Evolutionary conservation across 805 yeast species (phyloP), one percentile per base, ranked within the genome.

Genomic region (Teunomyces lycoperdinae): DNA sequence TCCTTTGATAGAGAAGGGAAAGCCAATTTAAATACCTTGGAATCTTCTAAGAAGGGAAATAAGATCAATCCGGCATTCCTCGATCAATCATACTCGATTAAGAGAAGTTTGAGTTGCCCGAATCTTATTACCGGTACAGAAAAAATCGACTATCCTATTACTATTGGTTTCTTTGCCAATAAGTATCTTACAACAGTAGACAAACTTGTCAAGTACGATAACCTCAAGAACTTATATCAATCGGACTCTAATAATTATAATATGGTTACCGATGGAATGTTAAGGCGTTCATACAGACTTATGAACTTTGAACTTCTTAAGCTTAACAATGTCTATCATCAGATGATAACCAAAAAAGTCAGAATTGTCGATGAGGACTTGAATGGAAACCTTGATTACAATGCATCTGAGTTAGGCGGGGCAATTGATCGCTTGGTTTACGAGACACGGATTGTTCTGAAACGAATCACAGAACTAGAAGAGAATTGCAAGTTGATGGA

Each of bases 391-490:
- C 58, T 72, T 28, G 58, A 65, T 29, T 55, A 54, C 46, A 63
- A 65, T 42, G 57, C 71, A 46, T 54, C 56, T 9, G 67, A 62
- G 35, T 57, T 73, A 36, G 58, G 63, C 2, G 62, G 67, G 3
- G 64, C 67, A 7, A 63, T 73, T 8, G 77, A 73, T 50, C 52
- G 74, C 42, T 58, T 73, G 49, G 54, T 66, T 2, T 73, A 73
- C 49, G 73, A 74, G 45, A 65, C 75, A 3, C 58, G 76, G 45
- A 68, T 71, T n/a, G 68, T 73, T 4, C 58, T 56, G 28, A 71
- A 71, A 47, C 56, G 76, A 45, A 62, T 73, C 38, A 71, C 66
- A 44, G 78, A 73, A 51, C 56, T 73, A 31, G 76, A 72, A 28
- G 69, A 67, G 27, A 64, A 63, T 46, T 54, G 64, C 31, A 58